These are phyloP conservation scores for Phytopythium cucurbitacearum DNA, from an alignment of 352 stramenopile genomes.

Conservation along the genomic window DNA sequence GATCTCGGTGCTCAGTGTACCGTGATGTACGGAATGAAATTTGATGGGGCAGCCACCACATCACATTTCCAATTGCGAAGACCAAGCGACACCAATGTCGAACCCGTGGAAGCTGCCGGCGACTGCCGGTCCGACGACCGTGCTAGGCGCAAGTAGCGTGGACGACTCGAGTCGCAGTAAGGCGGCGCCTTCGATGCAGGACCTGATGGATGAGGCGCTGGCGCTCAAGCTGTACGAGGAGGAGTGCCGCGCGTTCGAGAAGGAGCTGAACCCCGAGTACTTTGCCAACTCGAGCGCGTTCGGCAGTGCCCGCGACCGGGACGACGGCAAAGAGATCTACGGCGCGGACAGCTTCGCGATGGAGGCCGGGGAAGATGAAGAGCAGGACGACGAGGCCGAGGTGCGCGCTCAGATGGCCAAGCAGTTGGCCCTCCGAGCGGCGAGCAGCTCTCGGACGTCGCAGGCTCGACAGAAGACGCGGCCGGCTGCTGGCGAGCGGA, in stretches of 20 bases:
- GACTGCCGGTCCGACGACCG: too few species aligned
- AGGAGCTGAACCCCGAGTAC: constrained; percentile 32
- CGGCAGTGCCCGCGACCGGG: constrained; percentile 24
- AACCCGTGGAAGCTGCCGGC: too few species aligned
- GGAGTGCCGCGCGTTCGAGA: constrained; percentile 36
- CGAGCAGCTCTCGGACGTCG: too few species aligned
- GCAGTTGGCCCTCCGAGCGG: too few species aligned
- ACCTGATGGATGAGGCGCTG: constrained; percentile 70
- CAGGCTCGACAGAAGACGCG: not conserved
- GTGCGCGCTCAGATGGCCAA: too few species aligned
- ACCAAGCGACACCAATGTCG: too few species aligned
- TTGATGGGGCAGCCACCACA: too few species aligned
- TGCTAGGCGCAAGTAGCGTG: too few species aligned
- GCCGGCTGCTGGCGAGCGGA: constrained; percentile 9
- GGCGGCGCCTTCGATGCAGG: constrained; percentile 38
- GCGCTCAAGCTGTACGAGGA: constrained; percentile 60
- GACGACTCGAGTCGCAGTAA: too few species aligned
- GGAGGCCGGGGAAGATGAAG: not conserved
- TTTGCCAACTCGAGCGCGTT: constrained; percentile 26
- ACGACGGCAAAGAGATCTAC: constrained; percentile 28
- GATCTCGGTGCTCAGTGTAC: too few species aligned
- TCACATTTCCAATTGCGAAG: too few species aligned
- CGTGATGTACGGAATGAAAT: too few species aligned
- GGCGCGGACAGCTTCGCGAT: constrained; percentile 37
- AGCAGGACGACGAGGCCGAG: not conserved